Conservation (phyloP, 1,139 yeast species). For the Yamadazyma atmosphaerica region DNA sequence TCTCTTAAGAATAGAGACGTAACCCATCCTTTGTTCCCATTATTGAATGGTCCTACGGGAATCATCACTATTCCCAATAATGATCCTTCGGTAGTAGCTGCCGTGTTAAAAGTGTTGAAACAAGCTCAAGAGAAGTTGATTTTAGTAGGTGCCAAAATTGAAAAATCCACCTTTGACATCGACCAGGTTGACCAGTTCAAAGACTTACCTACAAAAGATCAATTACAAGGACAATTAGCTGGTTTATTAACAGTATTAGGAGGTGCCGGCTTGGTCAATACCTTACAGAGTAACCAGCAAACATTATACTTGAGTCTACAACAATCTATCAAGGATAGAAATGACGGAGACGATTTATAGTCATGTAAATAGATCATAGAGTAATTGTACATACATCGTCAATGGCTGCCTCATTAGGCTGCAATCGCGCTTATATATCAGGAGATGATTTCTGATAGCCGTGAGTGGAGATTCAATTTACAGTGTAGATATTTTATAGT, state of each 20-base stretch:
- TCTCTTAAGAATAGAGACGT: slow-evolving; percentile 40
- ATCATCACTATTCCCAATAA: slow-evolving; percentile 67
- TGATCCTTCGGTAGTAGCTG: slow-evolving; percentile 68
- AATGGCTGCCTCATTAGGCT: not conserved
- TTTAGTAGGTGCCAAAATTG: slow-evolving; percentile 83
- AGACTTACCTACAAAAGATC: slow-evolving; percentile 68
- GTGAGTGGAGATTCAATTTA: too few relatives aligned
- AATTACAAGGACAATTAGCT: slow-evolving; percentile 77
- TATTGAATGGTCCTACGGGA: slow-evolving; percentile 85
- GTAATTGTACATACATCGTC: not conserved
- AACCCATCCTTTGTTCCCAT: slow-evolving; percentile 65
- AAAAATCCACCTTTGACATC: slow-evolving; percentile 54
- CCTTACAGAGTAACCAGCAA: slow-evolving; percentile 69
- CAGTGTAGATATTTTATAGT: slow-evolving; percentile 3
- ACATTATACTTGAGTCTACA: slow-evolving; percentile 72
- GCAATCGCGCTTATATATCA: not conserved
- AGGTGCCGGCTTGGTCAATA: slow-evolving; percentile 86
- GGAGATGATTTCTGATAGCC: not conserved
- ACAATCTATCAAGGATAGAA: slow-evolving; percentile 51
- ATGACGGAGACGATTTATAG: slow-evolving; percentile 15
- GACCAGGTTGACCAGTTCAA: slow-evolving; percentile 63
- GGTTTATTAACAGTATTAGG: slow-evolving; percentile 83
- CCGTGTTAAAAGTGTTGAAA: slow-evolving; percentile 61
- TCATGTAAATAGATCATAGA: not conserved
- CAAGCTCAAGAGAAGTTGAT: slow-evolving; percentile 70